A percentile compares a stretch with the other conserved stretches of the same genome.
phyloP scores from a whole-genome alignment of 805 yeast species.

The Kregervanrija delftensis region DNA sequence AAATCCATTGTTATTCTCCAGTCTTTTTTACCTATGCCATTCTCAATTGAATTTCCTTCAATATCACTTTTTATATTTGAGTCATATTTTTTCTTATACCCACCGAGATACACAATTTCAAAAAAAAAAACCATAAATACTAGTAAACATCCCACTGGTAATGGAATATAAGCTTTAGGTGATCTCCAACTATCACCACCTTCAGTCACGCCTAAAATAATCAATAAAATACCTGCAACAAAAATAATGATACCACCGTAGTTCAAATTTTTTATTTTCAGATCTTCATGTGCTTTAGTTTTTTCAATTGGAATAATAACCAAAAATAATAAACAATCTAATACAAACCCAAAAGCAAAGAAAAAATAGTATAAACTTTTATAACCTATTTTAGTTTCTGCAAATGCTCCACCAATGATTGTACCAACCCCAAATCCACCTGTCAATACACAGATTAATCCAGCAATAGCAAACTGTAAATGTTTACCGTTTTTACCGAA shows the following conservation, averaged over 20 bases:
- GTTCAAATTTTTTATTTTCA: slow-evolving; percentile 26
- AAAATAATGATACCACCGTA: slow-evolving; percentile 28
- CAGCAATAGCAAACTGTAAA: slow-evolving; percentile 10
- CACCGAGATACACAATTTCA: slow-evolving; percentile 22
- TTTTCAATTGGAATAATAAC: slow-evolving; percentile 24
- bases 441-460: slow-evolving; percentile 16
- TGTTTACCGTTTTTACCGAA: slow-evolving; percentile 12
- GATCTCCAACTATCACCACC: slow-evolving; percentile 38
- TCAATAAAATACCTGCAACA: slow-evolving; percentile 29
- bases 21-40: slow-evolving; percentile 10
- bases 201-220: slow-evolving; percentile 38
- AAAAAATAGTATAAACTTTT: slow-evolving; percentile 32
- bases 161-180: slow-evolving; percentile 35
- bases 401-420: slow-evolving; percentile 39
- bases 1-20: slow-evolving; percentile 15
- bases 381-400: slow-evolving; percentile 31
- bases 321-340: slow-evolving; percentile 15
- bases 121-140: slow-evolving; percentile 21
- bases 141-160: slow-evolving; percentile 31
- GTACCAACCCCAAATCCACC: slow-evolving; percentile 33
- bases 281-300: slow-evolving; percentile 19
- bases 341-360: slow-evolving; percentile 24
- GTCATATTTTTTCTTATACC: slow-evolving; percentile 8
- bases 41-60: neutral
- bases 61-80: too few relatives aligned